Evolutionary conservation across 2,329 filamentous ascomycete genomes (phyloP).

Genomic region (Waltergamsia citrina): DNA sequence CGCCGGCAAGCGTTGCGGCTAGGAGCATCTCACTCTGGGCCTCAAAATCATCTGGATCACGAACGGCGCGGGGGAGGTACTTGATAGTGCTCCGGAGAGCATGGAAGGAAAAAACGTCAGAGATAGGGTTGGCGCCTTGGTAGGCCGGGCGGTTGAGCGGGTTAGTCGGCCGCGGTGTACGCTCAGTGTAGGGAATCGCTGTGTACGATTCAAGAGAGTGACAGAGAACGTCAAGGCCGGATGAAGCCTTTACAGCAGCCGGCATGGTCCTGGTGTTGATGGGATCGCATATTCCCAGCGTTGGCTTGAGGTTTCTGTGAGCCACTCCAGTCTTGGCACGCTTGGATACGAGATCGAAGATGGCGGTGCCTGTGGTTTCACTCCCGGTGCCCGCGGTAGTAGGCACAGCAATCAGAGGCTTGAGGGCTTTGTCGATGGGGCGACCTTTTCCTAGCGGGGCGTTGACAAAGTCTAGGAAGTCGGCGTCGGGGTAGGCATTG

Average conservation of each 20-base stretch:
- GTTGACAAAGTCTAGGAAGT: slow-evolving; percentile 97
- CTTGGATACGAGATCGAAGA: slow-evolving; percentile 87
- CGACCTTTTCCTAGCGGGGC: slow-evolving; percentile 63
- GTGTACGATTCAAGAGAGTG: slow-evolving; percentile 97
- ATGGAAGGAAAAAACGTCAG: slow-evolving; percentile 89
- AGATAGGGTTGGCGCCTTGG: slow-evolving; percentile 95
- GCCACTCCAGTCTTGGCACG: slow-evolving; percentile 93
- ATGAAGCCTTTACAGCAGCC: slow-evolving; percentile 81
- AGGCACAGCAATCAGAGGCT: slow-evolving; percentile 64
- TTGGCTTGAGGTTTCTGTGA: slow-evolving; percentile 91
- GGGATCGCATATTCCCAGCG: slow-evolving; percentile 75
- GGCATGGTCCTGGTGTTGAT: slow-evolving; percentile 97
- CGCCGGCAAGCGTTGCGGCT: slow-evolving; percentile 85
- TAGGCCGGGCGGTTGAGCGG: slow-evolving; percentile 89
- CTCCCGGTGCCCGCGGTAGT: slow-evolving; percentile 75
- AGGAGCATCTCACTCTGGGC: slow-evolving; percentile 95
- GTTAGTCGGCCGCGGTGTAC: slow-evolving; percentile 74
- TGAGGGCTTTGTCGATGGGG: slow-evolving; percentile 56
- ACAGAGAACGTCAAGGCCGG: slow-evolving; percentile 89
- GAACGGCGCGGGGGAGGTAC: slow-evolving; percentile 82
- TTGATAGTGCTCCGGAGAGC: slow-evolving; percentile 78
- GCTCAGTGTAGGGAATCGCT: slow-evolving; percentile 86
- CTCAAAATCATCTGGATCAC: slow-evolving; percentile 81
- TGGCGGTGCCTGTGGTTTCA: slow-evolving; percentile 95
- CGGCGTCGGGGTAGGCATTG: slow-evolving; percentile 78